Base-by-base conservation (phyloP, 768 basidiomycete genomes). In the Tricholoma saponaceum region DNA sequence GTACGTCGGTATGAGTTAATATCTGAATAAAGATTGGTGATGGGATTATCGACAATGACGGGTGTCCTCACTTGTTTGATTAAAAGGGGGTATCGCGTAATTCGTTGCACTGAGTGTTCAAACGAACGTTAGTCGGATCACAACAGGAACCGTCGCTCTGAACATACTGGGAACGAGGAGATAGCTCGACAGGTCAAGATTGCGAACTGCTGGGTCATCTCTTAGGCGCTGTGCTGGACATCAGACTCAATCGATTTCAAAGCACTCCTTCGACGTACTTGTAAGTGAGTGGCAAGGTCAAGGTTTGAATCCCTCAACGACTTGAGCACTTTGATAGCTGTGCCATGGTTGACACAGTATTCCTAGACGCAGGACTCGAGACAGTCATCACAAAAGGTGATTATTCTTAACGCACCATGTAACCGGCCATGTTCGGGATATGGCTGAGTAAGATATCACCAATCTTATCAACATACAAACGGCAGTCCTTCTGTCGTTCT, bases 51-150 rank as follows among this genome's bases (percentile, higher is more conserved):
- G 14, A 28, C 39, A 8, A 23, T 25, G 0, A 43, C 12, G 22
- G 20, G 25, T n/a, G 16, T 30, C 8, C 70, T 18, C 51, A 84
- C 86, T 72, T 92, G 90, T 54, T 86, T 85, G 61, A 98, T 86
- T 30, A 98, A 79, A 0, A 99, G 77, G 0, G 96, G 96, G 67
- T 98, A 99, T 56, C 93, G 81, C 0, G 96, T 97, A 56, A 98
- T 86, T 8, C 96, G 86, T 84, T 97, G 94, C 94, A 95, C 92
- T 94, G 49, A 59, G 18, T 41, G 13, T 32, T 22, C 58, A 37
- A 62, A 51, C 41, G 52, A 30, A 33, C 41, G 14, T 28, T 33
- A 14, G 51, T 39, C 39, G 41, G 25, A 14, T 18, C 9, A 2
- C 5, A 64, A 41, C 9, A 47, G n/a, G 26, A 18, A 51, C 30